phyloP scores from a whole-genome alignment of 2,329 filamentous ascomycete genomes.

The Talaromyces sp. region DNA sequence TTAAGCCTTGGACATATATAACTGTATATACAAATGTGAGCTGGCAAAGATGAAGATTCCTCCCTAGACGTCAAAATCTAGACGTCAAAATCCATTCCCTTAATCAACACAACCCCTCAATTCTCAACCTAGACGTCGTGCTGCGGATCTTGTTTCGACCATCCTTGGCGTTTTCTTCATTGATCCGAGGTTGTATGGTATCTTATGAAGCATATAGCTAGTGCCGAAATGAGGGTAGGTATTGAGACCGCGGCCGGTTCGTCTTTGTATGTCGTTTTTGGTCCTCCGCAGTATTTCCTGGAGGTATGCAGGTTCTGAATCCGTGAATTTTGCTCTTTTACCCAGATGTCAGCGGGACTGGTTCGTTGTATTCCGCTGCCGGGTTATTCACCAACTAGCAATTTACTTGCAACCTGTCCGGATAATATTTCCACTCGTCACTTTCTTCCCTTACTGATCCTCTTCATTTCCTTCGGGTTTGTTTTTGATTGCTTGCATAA shows the following conservation, averaged over 20 bases:
- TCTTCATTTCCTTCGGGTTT: constrained; percentile 8
- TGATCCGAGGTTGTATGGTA: not conserved
- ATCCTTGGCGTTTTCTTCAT: not conserved
- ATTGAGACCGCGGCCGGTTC: constrained; percentile 3
- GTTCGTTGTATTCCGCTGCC: too few species aligned
- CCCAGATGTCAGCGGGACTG: too few species aligned
- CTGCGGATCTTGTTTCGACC: not conserved
- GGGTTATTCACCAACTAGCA: constrained; percentile 18
- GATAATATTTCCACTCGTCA: constrained; percentile 10
- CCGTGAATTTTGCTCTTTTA: not conserved
- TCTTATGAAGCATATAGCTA: not conserved
- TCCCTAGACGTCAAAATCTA: not conserved
- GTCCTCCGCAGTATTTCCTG: not conserved
- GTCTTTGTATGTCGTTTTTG: not conserved
- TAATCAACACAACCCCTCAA: not conserved
- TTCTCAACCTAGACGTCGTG: not conserved
- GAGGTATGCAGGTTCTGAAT: not conserved
- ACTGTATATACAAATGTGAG: not conserved
- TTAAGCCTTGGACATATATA: not conserved
- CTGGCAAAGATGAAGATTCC: not conserved
- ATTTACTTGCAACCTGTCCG: constrained; percentile 3
- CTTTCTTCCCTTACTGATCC: constrained; percentile 11
- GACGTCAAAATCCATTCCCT: too few species aligned
- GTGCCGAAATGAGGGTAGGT: not conserved
- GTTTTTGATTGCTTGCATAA: constrained; percentile 66